Conservation (phyloP, 116 monocot genomes). For the Papilionanthe hybrid region DNA sequence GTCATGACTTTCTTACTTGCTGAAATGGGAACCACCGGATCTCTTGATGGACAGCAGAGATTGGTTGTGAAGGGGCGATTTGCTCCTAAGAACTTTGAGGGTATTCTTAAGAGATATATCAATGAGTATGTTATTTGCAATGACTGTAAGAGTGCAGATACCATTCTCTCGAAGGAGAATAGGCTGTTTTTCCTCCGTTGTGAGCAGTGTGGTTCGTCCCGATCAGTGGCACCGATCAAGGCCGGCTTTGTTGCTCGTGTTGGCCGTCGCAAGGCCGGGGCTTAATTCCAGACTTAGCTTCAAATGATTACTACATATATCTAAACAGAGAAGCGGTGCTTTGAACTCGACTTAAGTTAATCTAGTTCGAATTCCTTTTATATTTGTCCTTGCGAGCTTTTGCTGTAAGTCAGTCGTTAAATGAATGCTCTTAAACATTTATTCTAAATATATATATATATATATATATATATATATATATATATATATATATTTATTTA, state of each 20-base stretch:
- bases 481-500: too few relatives aligned
- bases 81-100: conserved; percentile 97
- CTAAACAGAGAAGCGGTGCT: too few relatives aligned
- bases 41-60: conserved; percentile 97
- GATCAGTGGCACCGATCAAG: conserved; percentile 88
- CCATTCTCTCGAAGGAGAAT: conserved; percentile 92
- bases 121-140: conserved; percentile 85
- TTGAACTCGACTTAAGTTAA: too few relatives aligned
- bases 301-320: too few relatives aligned
- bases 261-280: conserved; percentile 2
- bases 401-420: too few relatives aligned
- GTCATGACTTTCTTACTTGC: conserved; percentile 94
- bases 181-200: conserved; percentile 93
- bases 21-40: conserved; percentile 98
- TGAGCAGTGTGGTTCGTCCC: conserved; percentile 91
- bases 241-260: conserved; percentile 95
- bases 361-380: too few relatives aligned
- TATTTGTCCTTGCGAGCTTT: too few relatives aligned
- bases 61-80: conserved; percentile 96
- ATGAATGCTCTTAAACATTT: too few relatives aligned
- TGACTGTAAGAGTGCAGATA: conserved; percentile 96
- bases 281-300: too few relatives aligned
- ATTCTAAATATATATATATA: too few relatives aligned
- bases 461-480: too few relatives aligned
- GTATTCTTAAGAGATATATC: conserved; percentile 89